Conservation (phyloP, 176 grass and related monocot genomes). For the Eleusine coracana region DNA sequence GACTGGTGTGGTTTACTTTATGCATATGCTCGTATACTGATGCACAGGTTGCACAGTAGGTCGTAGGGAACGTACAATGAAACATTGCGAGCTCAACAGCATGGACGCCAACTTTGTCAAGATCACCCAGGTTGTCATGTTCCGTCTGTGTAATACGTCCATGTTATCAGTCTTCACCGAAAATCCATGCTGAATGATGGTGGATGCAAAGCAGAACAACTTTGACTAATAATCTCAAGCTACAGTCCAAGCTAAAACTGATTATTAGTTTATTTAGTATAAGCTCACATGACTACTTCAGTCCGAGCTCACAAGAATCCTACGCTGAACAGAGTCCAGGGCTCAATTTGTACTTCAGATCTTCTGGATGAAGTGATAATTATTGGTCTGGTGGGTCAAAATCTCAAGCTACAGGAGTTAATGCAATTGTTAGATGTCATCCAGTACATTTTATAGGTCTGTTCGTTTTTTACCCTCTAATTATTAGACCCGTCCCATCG, state of each 20-base stretch:
- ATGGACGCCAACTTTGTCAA: neutral
- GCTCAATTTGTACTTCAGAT: neutral
- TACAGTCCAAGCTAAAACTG: too few species aligned
- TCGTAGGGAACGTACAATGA: neutral
- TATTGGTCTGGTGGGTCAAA: neutral
- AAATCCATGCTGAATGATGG: neutral
- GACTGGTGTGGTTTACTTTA: too few species aligned
- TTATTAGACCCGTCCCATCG: too few species aligned
- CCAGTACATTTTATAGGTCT: neutral
- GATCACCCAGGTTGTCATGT: neutral
- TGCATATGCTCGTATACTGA: too few species aligned
- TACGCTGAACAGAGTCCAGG: neutral
- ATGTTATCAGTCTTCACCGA: neutral
- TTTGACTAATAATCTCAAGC: too few species aligned
- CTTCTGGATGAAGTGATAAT: neutral
- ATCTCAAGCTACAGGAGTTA: neutral
- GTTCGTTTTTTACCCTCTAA: too few species aligned
- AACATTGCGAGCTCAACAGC: neutral
- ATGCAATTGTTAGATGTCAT: neutral
- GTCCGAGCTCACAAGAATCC: neutral
- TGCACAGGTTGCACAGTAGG: too few species aligned
- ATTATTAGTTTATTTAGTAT: too few species aligned
- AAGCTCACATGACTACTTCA: neutral
- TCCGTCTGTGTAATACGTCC: neutral
- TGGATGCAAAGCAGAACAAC: neutral